Base-by-base conservation (phyloP, 768 basidiomycete genomes). In the Agrocybe pediades region DNA sequence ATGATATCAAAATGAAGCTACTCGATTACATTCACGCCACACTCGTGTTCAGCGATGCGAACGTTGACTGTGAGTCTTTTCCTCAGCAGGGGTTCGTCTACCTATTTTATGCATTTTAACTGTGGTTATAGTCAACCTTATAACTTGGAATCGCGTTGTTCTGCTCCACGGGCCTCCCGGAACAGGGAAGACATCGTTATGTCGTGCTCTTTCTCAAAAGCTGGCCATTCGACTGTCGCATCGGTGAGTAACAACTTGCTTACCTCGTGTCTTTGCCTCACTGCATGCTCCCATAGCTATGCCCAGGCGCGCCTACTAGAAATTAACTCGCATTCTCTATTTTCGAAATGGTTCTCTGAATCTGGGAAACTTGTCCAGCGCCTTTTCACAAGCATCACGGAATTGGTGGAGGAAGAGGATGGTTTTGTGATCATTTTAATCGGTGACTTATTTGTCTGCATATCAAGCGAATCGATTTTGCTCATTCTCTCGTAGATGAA, bases 331-430 rank as follows among this genome's bases (percentile, higher is more conserved):
- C 97, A 98, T 71, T 98, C 95, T 1, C 80, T 99, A 15, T 98
- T 99, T 68, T 95, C 93, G 15, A 91, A 95, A 62, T 99, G 97
- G 96, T 99, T 98, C 72, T 98, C 95, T 0, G 97, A 99, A 67
- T 97, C 95, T 0, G 97, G 97, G 15, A 99, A 99, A 69, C 84
- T 99, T 24, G 97, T 99, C 1, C 96, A 98, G 64, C 84, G 90
- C 43, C 76, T 99, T 16, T 99, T 98, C 67, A 83, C 79, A 33
- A 90, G 82, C 54, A 93, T 99, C 52, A 90, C 82, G 33, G 95
- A 97, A 59, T 80, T 98, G 71, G 88, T 91, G 0, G 95, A 97
- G 46, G 95, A 98, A 62, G 92, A 95, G 57, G 85, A 87, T 52
- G 84, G 84, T 15, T 98, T 99, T 63, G 87, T 99, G 2, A 86